These are phyloP conservation scores for Leucosporidium scottii DNA, from an alignment of 768 basidiomycete genomes.

Conservation along the genomic window DNA sequence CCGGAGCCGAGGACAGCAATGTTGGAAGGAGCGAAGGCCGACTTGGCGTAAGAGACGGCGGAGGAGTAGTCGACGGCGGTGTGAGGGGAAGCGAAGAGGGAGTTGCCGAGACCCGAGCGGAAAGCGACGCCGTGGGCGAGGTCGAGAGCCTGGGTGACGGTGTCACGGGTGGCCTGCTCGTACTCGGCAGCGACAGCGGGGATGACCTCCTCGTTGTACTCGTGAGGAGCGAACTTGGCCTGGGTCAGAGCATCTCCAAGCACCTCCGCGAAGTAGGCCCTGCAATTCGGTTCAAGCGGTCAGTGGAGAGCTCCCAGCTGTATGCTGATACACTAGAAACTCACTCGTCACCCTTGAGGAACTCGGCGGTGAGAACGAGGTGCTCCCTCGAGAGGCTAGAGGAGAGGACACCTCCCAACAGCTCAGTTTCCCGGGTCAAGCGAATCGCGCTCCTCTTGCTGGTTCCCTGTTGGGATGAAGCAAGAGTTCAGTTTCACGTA, in stretches of 20 bases:
- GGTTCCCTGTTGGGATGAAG: conserved; percentile 59
- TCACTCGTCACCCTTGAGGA: conserved; percentile 90
- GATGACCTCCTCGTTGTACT: conserved; percentile 48
- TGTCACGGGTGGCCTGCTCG: conserved; percentile 53
- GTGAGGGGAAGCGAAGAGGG: conserved; percentile 74
- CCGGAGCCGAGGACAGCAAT: conserved; percentile 82
- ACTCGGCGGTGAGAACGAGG: conserved; percentile 87
- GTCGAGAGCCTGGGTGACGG: conserved; percentile 69
- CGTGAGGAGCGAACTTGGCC: conserved; percentile 55
- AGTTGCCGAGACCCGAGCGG: conserved; percentile 85
- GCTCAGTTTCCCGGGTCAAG: conserved; percentile 83
- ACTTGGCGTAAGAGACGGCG: conserved; percentile 60
- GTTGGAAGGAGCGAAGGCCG: conserved; percentile 66
- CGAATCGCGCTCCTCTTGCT: conserved; percentile 77
- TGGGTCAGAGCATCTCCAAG: conserved; percentile 77
- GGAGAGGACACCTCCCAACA: conserved; percentile 86
- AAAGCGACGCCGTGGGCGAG: conserved; percentile 84
- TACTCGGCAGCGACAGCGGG: conserved; percentile 65
- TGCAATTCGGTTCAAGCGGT: conserved; percentile 39
- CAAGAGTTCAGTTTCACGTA: no score
- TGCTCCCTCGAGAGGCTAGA: conserved; percentile 79
- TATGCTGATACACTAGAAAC: conserved; percentile 42
- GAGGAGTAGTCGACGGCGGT: conserved; percentile 47
- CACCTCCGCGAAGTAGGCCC: conserved; percentile 81
- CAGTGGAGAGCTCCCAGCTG: neutral